Conservation (phyloP, 2,329 filamentous ascomycete genomes). For the Capronia epimyces region DNA sequence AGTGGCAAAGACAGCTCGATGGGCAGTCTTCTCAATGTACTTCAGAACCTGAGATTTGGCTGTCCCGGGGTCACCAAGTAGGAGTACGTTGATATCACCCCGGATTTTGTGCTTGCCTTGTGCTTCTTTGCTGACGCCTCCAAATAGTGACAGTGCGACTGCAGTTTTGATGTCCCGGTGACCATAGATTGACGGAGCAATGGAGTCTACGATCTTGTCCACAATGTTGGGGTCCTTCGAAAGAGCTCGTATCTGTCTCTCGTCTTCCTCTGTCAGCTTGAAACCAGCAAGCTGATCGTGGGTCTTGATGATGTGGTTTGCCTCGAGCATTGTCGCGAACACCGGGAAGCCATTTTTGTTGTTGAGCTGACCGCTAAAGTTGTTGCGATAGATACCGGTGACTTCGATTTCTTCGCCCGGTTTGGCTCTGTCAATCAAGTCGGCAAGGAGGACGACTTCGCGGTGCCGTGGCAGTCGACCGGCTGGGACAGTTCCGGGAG, state of each 20-base stretch:
- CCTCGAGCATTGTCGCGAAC: constrained; percentile 94
- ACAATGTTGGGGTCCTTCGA: constrained; percentile 84
- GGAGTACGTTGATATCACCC: constrained; percentile 95
- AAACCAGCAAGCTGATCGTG: constrained; percentile 98
- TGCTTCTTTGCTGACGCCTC: constrained; percentile 87
- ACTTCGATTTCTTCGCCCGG: constrained; percentile 97
- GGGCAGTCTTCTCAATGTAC: constrained; percentile 95
- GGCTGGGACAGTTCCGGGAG: constrained; percentile 91
- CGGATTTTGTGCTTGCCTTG: constrained; percentile 83
- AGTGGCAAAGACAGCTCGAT: constrained; percentile 93
- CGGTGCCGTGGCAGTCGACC: constrained; percentile 88
- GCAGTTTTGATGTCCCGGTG: constrained; percentile 97
- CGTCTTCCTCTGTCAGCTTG: constrained; percentile 89
- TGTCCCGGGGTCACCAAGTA: constrained; percentile 94
- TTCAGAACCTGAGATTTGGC: constrained; percentile 97
- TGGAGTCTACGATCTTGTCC: constrained; percentile 86
- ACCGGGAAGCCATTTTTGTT: constrained; percentile 98
- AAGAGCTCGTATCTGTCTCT: constrained; percentile 81
- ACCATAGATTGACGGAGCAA: constrained; percentile 95
- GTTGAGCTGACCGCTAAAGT: constrained; percentile 94
- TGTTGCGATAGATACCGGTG: constrained; percentile 95
- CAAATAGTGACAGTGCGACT: constrained; percentile 87
- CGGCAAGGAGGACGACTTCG: constrained; percentile 93
- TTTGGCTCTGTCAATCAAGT: constrained; percentile 93
- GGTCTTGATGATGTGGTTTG: constrained; percentile 93